phyloP scores from a whole-genome alignment of 305 asterid species.

The Fraxinus dipetala region DNA sequence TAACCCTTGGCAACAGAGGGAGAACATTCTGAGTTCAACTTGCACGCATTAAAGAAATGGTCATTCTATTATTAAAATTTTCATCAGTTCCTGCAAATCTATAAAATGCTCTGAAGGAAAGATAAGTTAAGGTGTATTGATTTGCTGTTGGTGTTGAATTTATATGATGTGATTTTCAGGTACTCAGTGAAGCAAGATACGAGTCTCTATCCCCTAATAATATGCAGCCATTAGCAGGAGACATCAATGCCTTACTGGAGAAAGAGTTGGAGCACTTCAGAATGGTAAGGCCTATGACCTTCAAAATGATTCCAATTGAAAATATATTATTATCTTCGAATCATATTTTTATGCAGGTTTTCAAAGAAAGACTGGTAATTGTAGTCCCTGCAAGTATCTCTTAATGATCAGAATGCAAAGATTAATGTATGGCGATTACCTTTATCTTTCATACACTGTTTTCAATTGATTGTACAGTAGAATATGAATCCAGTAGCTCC shows the following conservation, averaged over 20 bases:
- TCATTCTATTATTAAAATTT: not conserved
- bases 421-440: not conserved
- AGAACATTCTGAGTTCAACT: not conserved
- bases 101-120: not conserved
- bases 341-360: constrained; percentile 42
- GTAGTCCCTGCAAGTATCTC: constrained; percentile 38
- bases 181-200: constrained; percentile 37
- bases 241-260: constrained; percentile 34
- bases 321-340: not conserved
- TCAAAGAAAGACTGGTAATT: constrained; percentile 41
- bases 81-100: not conserved
- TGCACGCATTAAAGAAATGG: not conserved
- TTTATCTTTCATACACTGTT: not conserved
- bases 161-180: constrained; percentile 36
- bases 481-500: constrained; percentile 2
- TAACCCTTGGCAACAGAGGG: not conserved
- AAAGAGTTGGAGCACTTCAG: constrained; percentile 59
- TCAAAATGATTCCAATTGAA: constrained; percentile 14
- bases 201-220: constrained; percentile 14
- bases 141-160: constrained; percentile 11
- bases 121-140: not conserved
- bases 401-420: constrained; percentile 24
- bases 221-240: constrained; percentile 30
- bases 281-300: constrained; percentile 39
- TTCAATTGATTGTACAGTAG: not conserved